Base-by-base conservation (phyloP, 2,329 filamentous ascomycete species). In the Colletotrichum phormii region DNA sequence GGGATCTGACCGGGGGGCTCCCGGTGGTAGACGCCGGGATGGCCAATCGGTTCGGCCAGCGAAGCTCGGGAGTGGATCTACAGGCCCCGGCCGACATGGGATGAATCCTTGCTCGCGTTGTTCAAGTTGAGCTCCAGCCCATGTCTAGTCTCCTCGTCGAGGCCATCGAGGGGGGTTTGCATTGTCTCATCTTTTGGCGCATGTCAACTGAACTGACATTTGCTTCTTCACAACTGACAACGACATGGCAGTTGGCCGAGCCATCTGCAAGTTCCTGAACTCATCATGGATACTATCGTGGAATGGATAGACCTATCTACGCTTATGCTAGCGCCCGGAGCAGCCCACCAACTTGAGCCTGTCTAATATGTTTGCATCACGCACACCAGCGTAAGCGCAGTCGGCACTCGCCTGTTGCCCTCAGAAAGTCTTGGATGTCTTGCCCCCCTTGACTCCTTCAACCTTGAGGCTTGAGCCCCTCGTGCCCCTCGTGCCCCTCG, bases 11-110 rank as follows among this genome's bases (percentile, higher is more conserved):
- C 55, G 29, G 46, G 64, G 65, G 55, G 1, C 22, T 55, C 70
- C 54, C 60, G 54, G 60, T 35, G 3, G 15, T 13, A 55, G 35
- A 62, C 29, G 66, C 66, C 55, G 54, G n/a, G 2, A 24, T 37
- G 9, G 15, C 71, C 71, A 73, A 73, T 73, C 71, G 71, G 71
- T 35, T 55, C 46, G 35, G 66, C 66, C 71, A 71, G 71, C 71
- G 71, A 73, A 49, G 35, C n/a, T 33, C 60, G 49, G 49, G 60
- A 64, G 35, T 42, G 70, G 71, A n/a, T 24, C 24, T 26, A 6
- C 8, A 13, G 2, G 15, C 42, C 54, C 60, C 53, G 70, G 66
- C 22, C 46, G 58, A 49, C 66, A 58, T 33, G 29, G 58, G 9
- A 51, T 6, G 29, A 8, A 46, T 24, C 65, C 59, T 58, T 62